These are phyloP conservation scores for Tetradesmus lagerheimii DNA, from an alignment of 139 green algal genomes.

Conservation along the genomic window DNA sequence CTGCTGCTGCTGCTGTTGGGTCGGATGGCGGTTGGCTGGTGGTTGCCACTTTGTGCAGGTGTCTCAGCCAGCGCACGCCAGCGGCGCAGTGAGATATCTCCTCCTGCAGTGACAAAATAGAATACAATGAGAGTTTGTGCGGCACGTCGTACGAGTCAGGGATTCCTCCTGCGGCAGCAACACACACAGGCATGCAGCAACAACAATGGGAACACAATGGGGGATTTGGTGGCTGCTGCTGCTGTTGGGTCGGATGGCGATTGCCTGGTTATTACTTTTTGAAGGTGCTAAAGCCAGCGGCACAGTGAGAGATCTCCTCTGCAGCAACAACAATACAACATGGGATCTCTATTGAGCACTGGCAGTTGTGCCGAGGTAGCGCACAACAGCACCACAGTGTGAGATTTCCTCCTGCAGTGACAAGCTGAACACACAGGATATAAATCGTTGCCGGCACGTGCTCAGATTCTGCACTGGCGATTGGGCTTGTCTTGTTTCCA, in stretches of 20 bases:
- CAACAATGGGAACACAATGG: not conserved
- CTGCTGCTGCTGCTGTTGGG: not conserved
- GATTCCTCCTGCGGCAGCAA: no score
- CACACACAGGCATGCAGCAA: no score
- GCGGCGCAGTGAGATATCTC: slow-evolving; percentile 93
- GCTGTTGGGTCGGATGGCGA: not conserved
- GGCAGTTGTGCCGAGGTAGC: no score
- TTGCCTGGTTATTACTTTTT: slow-evolving; percentile 49
- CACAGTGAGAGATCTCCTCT: no score
- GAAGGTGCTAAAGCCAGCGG: slow-evolving; percentile 86
- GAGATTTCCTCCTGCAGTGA: not conserved
- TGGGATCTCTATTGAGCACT: no score
- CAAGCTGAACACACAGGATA: no score
- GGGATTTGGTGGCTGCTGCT: not conserved
- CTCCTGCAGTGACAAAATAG: slow-evolving; percentile 62
- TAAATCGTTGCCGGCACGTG: no score
- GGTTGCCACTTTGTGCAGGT: slow-evolving; percentile 66
- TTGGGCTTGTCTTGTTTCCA: no score
- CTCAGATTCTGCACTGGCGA: no score
- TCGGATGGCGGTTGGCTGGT: not conserved
- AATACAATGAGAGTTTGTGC: not conserved
- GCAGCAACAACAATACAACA: no score
- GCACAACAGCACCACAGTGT: slow-evolving; percentile 57
- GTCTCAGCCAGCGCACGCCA: slow-evolving; percentile 86
- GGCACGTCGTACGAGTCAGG: no score